A percentile compares a stretch with the other conserved stretches of the same genome.
Conservation (phyloP, 208 protist genomes). For the Acanthamoeba quina region DNA sequence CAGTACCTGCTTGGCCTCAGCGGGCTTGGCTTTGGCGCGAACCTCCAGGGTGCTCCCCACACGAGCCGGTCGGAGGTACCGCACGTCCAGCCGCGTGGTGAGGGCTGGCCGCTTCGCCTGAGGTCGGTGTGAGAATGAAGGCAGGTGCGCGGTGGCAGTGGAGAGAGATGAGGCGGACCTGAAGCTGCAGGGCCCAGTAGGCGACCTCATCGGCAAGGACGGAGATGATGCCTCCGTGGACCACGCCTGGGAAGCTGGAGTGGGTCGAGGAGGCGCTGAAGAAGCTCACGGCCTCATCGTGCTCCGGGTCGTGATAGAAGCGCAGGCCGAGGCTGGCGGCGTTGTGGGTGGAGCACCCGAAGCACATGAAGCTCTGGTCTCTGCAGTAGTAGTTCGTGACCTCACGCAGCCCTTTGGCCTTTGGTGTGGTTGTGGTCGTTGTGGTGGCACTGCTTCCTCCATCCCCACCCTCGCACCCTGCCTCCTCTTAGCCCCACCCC, state of each 20-base stretch:
- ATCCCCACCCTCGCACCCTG: too few species aligned
- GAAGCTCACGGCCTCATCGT: background rate
- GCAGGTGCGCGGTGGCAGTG: too few species aligned
- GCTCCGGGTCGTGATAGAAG: background rate
- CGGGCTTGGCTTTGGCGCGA: background rate
- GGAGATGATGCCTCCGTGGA: background rate
- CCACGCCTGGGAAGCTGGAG: background rate
- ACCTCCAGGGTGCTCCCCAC: background rate
- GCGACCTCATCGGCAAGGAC: background rate
- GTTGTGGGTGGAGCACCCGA: conserved; percentile 9
- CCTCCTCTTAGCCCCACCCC: too few species aligned
- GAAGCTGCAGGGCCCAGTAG: conserved; percentile 7
- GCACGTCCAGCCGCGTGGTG: background rate
- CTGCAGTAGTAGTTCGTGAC: background rate
- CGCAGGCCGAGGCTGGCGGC: background rate
- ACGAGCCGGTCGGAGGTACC: background rate
- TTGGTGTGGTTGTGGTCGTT: background rate
- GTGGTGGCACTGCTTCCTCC: too few species aligned
- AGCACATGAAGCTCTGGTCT: background rate
- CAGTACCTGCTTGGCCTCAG: background rate
- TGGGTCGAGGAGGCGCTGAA: background rate
- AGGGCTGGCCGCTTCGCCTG: conserved; percentile 1
- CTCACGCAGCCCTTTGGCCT: background rate
- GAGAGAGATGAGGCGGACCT: too few species aligned
- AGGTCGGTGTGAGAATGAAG: too few species aligned